phyloP scores from a whole-genome alignment of 306 rosid genomes.

The Biancaea sappan region DNA sequence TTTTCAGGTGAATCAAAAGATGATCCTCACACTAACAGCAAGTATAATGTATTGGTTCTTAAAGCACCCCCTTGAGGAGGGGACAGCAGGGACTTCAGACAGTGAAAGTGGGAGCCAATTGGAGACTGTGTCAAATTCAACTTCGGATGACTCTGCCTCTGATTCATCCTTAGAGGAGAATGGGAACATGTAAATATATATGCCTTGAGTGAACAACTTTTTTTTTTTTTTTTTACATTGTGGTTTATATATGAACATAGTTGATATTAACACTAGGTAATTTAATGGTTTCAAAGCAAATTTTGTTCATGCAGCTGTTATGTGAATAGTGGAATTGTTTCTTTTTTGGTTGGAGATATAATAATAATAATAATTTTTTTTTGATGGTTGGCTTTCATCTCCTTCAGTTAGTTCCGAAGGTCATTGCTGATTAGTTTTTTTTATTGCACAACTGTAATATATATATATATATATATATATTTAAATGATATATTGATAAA shows the following conservation, averaged over 20 bases:
- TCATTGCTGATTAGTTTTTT: background rate
- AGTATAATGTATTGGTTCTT: conserved; percentile 95
- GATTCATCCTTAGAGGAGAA: conserved; percentile 86
- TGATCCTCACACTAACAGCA: conserved; percentile 96
- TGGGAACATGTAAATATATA: conserved; percentile 67
- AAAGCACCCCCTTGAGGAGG: conserved; percentile 77
- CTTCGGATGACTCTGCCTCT: conserved; percentile 85
- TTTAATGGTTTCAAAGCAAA: conserved; percentile 30
- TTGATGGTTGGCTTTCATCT: background rate
- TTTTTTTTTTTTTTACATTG: background rate
- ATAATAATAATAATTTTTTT: background rate
- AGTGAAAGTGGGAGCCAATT: conserved; percentile 82
- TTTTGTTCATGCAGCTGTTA: background rate
- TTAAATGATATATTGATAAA: too few species aligned
- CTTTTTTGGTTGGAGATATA: background rate
- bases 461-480: too few species aligned
- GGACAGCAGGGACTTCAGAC: conserved; percentile 62
- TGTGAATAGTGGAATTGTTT: background rate
- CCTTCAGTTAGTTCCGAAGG: background rate
- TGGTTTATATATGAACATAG: conserved; percentile 29
- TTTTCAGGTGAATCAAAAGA: conserved; percentile 91
- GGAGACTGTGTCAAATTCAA: conserved; percentile 82
- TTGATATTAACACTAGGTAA: conserved; percentile 51
- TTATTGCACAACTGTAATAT: too few species aligned
- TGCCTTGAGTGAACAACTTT: conserved; percentile 32